phyloP scores from a whole-genome alignment of 306 rosid species.

The Prunus salicina region DNA sequence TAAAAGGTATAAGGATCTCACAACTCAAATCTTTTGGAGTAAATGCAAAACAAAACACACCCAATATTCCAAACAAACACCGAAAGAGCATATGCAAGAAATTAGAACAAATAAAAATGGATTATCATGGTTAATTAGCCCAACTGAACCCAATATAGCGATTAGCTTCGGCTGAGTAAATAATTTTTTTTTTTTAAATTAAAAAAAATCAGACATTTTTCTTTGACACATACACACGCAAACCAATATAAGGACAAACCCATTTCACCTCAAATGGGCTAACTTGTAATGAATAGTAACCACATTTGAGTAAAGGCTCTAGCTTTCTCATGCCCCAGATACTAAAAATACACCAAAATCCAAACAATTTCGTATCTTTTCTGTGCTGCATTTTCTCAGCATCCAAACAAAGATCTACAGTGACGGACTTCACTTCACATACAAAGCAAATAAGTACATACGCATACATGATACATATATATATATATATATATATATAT shows the following conservation, averaged over 20 bases:
- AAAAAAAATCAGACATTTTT: background rate
- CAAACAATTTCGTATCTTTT: background rate
- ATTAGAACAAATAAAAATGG: background rate
- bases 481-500: background rate
- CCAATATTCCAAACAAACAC: background rate
- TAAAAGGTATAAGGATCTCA: background rate
- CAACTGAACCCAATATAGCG: background rate
- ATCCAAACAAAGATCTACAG: conserved; percentile 27
- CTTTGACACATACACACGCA: background rate
- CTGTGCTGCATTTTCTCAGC: conserved; percentile 16
- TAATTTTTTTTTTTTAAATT: background rate
- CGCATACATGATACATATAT: background rate
- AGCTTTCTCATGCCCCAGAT: background rate
- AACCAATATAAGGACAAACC: background rate
- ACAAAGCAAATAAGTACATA: background rate
- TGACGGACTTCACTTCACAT: background rate
- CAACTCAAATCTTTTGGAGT: background rate
- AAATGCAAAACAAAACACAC: background rate
- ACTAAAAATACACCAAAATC: background rate
- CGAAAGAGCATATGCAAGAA: background rate
- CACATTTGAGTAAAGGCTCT: background rate
- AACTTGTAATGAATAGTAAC: background rate
- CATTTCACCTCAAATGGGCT: conserved; percentile 2
- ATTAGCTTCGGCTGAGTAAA: background rate
- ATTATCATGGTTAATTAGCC: background rate